Evolutionary conservation across 176 grass and related monocot species (phyloP).

Genomic region (Panicum miliaceum): DNA sequence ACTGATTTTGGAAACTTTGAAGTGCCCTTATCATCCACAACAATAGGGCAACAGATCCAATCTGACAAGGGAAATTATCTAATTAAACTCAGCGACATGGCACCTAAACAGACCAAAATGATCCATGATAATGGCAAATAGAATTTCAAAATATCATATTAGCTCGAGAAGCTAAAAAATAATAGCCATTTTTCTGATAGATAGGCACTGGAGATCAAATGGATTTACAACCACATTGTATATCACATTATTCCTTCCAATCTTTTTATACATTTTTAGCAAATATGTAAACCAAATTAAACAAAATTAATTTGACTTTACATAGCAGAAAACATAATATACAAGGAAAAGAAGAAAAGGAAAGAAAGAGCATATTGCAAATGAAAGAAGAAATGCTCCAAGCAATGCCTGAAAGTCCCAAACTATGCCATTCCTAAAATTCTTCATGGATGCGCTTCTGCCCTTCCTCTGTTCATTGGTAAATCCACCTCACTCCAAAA

Average conservation of each 20-base stretch:
- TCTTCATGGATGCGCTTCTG: not conserved
- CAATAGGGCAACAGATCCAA: not conserved
- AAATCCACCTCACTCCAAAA: not conserved
- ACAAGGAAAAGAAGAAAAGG: not conserved
- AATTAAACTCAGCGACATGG: not conserved
- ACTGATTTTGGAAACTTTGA: not conserved
- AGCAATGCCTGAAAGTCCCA: not conserved
- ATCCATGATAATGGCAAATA: not conserved
- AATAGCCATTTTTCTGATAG: not conserved
- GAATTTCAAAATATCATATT: not conserved
- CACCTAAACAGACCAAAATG: constrained; percentile 5
- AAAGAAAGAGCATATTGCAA: not conserved
- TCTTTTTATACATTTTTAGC: constrained; percentile 1
- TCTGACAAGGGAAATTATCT: not conserved
- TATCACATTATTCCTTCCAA: constrained; percentile 9
- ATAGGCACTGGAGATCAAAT: not conserved
- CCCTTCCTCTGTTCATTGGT: not conserved
- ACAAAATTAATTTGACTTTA: not conserved
- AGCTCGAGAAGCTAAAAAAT: not conserved
- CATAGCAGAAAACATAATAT: not conserved
- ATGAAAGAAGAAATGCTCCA: not conserved
- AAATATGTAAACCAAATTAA: not conserved
- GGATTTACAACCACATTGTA: constrained; percentile 13
- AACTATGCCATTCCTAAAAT: not conserved
- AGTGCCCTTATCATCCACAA: not conserved